These are phyloP conservation scores for Penicillium sclerotiorum DNA, from an alignment of 2,329 filamentous ascomycete species.

Conservation along the genomic window DNA sequence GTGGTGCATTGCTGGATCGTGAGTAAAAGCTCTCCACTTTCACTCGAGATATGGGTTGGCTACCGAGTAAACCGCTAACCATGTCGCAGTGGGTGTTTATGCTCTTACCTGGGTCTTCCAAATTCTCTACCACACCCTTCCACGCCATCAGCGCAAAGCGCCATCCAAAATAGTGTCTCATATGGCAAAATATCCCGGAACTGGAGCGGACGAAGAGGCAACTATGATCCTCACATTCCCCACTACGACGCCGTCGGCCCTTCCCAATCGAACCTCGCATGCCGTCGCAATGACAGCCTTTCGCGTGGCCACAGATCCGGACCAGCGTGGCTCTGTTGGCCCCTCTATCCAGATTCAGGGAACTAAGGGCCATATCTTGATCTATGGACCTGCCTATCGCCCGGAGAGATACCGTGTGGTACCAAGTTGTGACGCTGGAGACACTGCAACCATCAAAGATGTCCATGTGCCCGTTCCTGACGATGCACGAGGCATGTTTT, in stretches of 20 bases:
- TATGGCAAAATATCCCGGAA: conserved; percentile 70
- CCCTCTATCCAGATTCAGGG: conserved; percentile 80
- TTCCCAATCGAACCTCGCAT: conserved; percentile 57
- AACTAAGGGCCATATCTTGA: conserved; percentile 77
- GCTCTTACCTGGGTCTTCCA: conserved; percentile 90
- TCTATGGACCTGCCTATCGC: conserved; percentile 70
- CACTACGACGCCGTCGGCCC: conserved; percentile 47
- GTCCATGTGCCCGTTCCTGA: conserved; percentile 52
- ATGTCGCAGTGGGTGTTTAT: conserved; percentile 75
- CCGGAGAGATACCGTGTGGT: conserved; percentile 69
- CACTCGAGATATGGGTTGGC: no score
- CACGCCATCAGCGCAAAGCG: conserved; percentile 63
- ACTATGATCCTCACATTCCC: conserved; percentile 78
- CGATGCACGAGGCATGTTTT: conserved; percentile 81
- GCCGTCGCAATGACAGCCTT: conserved; percentile 72
- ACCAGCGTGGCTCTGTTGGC: conserved; percentile 61
- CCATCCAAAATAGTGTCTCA: conserved; percentile 66
- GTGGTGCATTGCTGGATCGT: conserved; percentile 77
- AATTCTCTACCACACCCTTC: conserved; percentile 78
- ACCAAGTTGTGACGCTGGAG: conserved; percentile 52
- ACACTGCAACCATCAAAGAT: conserved; percentile 46
- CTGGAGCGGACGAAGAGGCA: conserved; percentile 75
- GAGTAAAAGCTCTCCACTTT: conserved; percentile 27
- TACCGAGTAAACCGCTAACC: no score
- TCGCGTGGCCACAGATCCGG: conserved; percentile 64